Evolutionary conservation across 2,329 filamentous ascomycete species (phyloP), one percentile per base, ranked within the genome.

Genomic region (Clonostachys solani): DNA sequence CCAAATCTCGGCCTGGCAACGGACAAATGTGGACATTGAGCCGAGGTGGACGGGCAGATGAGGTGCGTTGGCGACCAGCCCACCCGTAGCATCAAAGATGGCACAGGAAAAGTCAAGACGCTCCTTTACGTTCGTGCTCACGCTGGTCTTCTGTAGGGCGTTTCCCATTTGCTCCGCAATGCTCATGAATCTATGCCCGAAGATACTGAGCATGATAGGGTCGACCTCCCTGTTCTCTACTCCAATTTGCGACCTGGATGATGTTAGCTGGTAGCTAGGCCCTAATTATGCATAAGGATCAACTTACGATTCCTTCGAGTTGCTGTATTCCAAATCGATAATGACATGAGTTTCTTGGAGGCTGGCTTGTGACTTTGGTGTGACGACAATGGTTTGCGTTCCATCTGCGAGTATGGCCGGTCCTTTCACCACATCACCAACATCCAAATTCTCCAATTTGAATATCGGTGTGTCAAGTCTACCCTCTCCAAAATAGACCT

Each of bases 321-420:
- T 61, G 51, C 78, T 69, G 42, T 83, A 83, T 47, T 84, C 81
- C 38, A 94, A 79, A 53, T 96, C 90, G 59, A 96, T 92, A 7
- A 96, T 78, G 8, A 96, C 89, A 57, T 96, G 92, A 0, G 91
- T 95, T 52, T 89, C 78, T 16, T 95, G 83, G 33, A 96, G 75
- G 19, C 91, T 68, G 0, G 92, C 92, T 18, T 82, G 81, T 3
- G 90, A 81, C 33, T 80, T 80, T 0, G 92, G 92, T 0, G 89
- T 88, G 4, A 96, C 84, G 1, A 96, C 89, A 52, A 97, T 94
- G 0, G 92, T 97, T 66, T 96, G 92, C 1, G 88, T 92, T 9
- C 86, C 86, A 59, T 92, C 92, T 3, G 89, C 89, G 49, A 96
- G 78, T 67, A 96, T 89, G 1, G 91, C 91, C 1, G 92, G 92